Evolutionary conservation across 306 rosid species (phyloP).

Genomic region (Fragaria vesca): DNA sequence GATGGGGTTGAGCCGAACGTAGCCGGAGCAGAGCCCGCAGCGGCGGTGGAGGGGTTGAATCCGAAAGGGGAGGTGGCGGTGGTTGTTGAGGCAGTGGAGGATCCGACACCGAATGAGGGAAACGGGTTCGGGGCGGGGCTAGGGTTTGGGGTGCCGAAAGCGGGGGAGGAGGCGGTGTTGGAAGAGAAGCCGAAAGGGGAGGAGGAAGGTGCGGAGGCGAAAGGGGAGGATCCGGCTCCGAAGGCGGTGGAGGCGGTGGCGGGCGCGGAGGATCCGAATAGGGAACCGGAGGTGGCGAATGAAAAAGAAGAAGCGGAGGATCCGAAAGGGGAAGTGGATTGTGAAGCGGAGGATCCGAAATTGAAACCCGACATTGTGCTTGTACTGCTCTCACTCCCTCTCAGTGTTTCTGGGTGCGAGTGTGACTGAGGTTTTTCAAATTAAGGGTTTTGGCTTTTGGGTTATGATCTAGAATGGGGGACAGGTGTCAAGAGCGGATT

Average conservation of each 20-base stretch:
- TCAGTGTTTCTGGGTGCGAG: neutral
- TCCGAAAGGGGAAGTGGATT: conserved; percentile 41
- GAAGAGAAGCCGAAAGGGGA: neutral
- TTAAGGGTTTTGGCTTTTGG: no score
- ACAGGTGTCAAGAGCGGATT: no score
- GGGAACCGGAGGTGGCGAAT: conserved; percentile 18
- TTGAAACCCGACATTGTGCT: conserved; percentile 61
- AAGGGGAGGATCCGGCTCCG: conserved; percentile 16
- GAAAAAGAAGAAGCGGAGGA: conserved; percentile 21
- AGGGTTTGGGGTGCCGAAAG: conserved; percentile 19
- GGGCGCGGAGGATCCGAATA: conserved; percentile 22
- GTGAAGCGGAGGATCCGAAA: conserved; percentile 18
- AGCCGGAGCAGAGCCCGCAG: neutral
- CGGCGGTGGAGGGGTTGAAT: neutral
- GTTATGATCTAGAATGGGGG: no score
- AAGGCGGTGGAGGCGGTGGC: conserved; percentile 24
- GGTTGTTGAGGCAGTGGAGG: neutral
- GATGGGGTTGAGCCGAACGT: neutral
- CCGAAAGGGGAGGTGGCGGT: neutral
- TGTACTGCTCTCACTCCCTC: conserved; percentile 3
- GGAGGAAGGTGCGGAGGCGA: neutral
- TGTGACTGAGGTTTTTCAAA: no score
- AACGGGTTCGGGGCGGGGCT: conserved; percentile 21
- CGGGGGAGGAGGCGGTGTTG: neutral
- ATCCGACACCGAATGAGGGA: conserved; percentile 27